phyloP scores from a whole-genome alignment of 768 basidiomycete genomes.

The Xerocomellus intermedius region DNA sequence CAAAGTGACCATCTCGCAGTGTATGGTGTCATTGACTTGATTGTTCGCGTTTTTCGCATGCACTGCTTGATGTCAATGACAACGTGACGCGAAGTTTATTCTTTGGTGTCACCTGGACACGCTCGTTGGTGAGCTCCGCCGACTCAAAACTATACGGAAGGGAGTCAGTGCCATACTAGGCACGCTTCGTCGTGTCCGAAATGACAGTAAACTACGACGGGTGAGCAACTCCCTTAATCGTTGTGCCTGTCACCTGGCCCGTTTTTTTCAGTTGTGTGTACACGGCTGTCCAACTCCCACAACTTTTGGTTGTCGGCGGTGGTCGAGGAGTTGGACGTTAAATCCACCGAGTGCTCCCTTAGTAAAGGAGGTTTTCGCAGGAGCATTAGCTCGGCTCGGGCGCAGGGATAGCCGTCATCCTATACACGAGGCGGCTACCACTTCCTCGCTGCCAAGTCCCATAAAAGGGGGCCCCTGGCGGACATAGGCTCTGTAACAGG shows the following conservation, averaged over 20 bases:
- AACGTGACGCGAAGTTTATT: too few relatives aligned
- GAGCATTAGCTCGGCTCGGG: background rate
- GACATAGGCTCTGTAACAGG: background rate
- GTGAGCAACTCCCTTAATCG: conserved; percentile 1
- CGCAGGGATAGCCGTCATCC: background rate
- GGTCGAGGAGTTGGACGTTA: background rate
- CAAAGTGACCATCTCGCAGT: too few relatives aligned
- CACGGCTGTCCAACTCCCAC: background rate
- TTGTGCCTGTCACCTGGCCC: conserved; percentile 1
- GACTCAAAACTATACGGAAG: too few relatives aligned
- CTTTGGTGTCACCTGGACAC: too few relatives aligned
- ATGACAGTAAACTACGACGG: conserved; percentile 1
- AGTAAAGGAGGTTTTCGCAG: conserved; percentile 1
- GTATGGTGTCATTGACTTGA: too few relatives aligned
- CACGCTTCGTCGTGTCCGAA: background rate
- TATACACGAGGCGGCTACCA: background rate
- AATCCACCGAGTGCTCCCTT: conserved; percentile 2
- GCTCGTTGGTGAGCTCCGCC: too few relatives aligned
- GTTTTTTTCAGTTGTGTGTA: background rate
- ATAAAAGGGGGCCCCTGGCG: background rate
- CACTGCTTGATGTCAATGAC: too few relatives aligned
- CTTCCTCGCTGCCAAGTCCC: background rate
- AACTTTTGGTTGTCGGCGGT: background rate
- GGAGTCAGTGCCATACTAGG: background rate
- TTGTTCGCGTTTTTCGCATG: too few relatives aligned